These are phyloP conservation scores for Schwanniomyces pseudopolymorphus DNA, from an alignment of 805 yeast species.

Conservation along the genomic window DNA sequence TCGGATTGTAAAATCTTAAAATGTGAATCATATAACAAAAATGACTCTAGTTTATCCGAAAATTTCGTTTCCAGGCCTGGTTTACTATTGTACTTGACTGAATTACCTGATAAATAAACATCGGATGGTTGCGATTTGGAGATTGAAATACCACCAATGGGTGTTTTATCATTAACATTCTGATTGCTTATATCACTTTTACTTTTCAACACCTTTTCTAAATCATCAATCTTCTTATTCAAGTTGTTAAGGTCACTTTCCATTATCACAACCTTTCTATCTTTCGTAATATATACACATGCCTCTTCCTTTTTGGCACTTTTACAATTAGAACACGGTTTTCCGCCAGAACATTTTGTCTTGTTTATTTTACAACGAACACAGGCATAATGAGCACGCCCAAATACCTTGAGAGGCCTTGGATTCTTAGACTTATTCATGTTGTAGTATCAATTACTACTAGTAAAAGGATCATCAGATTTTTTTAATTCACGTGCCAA, in stretches of 20 bases:
- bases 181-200: neutral
- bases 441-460: neutral
- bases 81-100: neutral
- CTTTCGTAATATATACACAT: conserved; percentile 38
- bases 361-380: conserved; percentile 40
- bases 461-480: neutral
- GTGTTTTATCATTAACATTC: neutral
- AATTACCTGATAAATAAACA: neutral
- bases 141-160: neutral
- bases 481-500: neutral
- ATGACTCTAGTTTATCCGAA: conserved; percentile 17
- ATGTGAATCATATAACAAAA: conserved; percentile 26
- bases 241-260: conserved; percentile 38
- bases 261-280: conserved; percentile 43
- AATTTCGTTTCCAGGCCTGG: neutral
- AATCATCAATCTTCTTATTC: conserved; percentile 29
- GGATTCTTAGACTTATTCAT: conserved; percentile 13
- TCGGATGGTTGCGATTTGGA: neutral
- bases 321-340: conserved; percentile 42
- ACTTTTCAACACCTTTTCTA: conserved; percentile 17
- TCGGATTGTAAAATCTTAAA: conserved; percentile 23
- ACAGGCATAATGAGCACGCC: conserved; percentile 44
- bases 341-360: conserved; percentile 42
- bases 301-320: conserved; percentile 27
- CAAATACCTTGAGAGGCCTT: conserved; percentile 40